Percentiles rank a stretch among this genome's conserved stretches.
Evolutionary conservation across 2,329 filamentous ascomycete species (phyloP).

Genomic region (Clonostachys rhizophaga): DNA sequence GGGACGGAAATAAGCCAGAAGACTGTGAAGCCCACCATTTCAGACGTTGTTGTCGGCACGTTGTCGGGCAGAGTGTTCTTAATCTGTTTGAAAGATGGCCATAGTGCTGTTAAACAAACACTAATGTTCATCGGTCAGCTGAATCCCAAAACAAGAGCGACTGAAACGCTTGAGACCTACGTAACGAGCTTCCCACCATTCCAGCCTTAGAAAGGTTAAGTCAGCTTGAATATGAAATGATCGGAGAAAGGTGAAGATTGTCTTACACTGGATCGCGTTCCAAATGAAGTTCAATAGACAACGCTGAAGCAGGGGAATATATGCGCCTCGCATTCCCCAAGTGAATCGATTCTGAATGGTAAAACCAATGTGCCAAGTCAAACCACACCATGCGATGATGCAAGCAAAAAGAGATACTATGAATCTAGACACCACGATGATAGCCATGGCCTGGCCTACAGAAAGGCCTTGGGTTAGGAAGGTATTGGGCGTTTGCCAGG

Average conservation of each 20-base stretch:
- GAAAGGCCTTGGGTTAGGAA: conserved; percentile 41
- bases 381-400: conserved; percentile 38
- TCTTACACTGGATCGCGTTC: conserved; percentile 35
- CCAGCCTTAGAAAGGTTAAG: conserved; percentile 13
- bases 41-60: conserved; percentile 29
- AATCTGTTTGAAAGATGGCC: conserved; percentile 32
- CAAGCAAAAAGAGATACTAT: conserved; percentile 35
- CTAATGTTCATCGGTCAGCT: no score
- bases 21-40: conserved; percentile 43
- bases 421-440: conserved; percentile 36
- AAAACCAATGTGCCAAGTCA: conserved; percentile 45
- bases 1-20: conserved; percentile 45
- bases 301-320: conserved; percentile 39
- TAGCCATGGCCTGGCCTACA: conserved; percentile 38
- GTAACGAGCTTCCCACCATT: conserved; percentile 22
- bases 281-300: conserved; percentile 45
- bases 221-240: background rate
- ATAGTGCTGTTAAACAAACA: conserved; percentile 4
- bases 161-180: background rate
- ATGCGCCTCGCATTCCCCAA: conserved; percentile 40
- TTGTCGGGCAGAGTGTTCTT: conserved; percentile 35
- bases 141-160: no score
- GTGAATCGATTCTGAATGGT: conserved; percentile 42
- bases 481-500: conserved; percentile 41
- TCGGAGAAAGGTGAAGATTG: no score